phyloP scores from a whole-genome alignment of 1,284 basidiomycete genomes.

The Boletus mariae region DNA sequence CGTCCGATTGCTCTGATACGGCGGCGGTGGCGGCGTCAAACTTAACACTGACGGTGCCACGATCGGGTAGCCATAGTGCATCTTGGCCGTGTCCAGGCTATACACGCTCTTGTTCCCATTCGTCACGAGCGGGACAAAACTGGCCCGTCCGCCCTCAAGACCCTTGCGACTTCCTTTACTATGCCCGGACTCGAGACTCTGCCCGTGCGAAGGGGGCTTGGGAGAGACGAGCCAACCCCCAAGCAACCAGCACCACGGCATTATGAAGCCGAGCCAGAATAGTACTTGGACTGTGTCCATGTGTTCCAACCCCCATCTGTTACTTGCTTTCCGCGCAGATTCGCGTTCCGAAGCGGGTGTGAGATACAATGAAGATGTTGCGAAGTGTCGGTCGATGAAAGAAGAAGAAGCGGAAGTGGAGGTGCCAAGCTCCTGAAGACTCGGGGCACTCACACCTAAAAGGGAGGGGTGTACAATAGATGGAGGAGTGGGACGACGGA shows the following conservation, averaged over 20 bases:
- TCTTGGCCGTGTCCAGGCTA: conserved; percentile 23
- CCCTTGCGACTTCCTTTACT: conserved; percentile 12
- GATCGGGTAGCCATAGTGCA: conserved; percentile 31
- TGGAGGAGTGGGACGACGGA: conserved; percentile 11
- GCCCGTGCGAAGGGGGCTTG: conserved; percentile 2
- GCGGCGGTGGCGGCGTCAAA: conserved; percentile 22
- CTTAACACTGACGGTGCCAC: conserved; percentile 31
- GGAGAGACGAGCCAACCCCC: conserved; percentile 61
- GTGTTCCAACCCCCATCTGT: conserved; percentile 26
- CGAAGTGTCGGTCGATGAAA: conserved; percentile 35
- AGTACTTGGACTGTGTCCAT: conserved; percentile 51
- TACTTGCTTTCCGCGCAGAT: conserved; percentile 11
- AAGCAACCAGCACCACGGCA: conserved; percentile 64
- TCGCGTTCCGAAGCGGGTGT: conserved; percentile 23
- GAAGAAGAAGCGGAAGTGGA: conserved; percentile 30
- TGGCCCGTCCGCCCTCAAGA: conserved; percentile 20
- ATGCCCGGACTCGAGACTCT: conserved; percentile 4
- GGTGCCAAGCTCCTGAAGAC: conserved; percentile 25
- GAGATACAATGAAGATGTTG: conserved; percentile 29
- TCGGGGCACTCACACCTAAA: conserved; percentile 25
- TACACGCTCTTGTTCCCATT: conserved; percentile 21
- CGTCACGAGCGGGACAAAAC: conserved; percentile 37
- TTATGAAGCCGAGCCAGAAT: conserved; percentile 68
- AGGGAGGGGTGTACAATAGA: conserved; percentile 9
- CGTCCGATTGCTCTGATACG: conserved; percentile 17